Evolutionary conservation across 495 filamentous ascomycete species (phyloP).

Genomic region (Hyaloscypha finlandica): DNA sequence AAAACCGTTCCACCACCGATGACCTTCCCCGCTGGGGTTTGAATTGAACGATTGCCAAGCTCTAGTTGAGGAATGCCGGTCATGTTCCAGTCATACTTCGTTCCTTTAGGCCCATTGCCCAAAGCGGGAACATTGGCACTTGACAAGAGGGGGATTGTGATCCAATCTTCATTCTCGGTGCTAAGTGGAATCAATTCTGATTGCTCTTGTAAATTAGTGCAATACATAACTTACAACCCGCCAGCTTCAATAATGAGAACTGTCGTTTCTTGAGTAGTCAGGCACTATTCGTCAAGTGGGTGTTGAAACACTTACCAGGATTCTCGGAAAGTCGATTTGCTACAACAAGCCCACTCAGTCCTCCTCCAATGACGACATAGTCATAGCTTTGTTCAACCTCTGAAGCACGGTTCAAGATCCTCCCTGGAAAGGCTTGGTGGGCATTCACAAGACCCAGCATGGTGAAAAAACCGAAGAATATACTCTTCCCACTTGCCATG

Average conservation of each 20-base stretch:
- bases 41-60: conserved; percentile 41
- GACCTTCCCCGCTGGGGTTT: conserved; percentile 42
- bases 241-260: conserved; percentile 10
- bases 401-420: no score
- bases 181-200: neutral
- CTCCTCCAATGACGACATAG: conserved; percentile 34
- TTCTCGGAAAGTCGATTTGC: conserved; percentile 39
- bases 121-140: neutral
- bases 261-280: neutral
- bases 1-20: conserved; percentile 50
- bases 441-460: no score
- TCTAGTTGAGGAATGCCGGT: conserved; percentile 36
- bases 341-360: conserved; percentile 40
- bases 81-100: conserved; percentile 31
- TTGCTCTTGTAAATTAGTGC: no score
- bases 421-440: no score
- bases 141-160: conserved; percentile 7
- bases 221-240: conserved; percentile 3
- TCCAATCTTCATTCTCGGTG: conserved; percentile 2
- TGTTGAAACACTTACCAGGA: conserved; percentile 5
- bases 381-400: conserved; percentile 6
- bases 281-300: neutral
- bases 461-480: no score
- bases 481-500: no score
- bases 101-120: neutral